A percentile compares a stretch with the other conserved stretches of the same genome.
These are phyloP conservation scores for Calamus simplicifolius DNA, from an alignment of 176 grass and related monocot species.

Conservation along the genomic window DNA sequence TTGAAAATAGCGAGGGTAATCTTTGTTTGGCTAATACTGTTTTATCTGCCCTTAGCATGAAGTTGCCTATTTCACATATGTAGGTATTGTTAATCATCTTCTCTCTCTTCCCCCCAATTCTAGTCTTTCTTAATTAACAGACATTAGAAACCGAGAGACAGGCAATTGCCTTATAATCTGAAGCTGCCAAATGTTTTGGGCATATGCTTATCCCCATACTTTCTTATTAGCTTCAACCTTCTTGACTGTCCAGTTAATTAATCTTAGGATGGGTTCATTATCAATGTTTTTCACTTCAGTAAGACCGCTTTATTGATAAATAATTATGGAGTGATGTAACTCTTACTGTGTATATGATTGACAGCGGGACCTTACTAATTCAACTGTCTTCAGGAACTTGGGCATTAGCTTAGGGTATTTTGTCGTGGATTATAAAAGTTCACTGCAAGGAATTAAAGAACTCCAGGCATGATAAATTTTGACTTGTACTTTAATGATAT, in stretches of 20 bases:
- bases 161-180: too few relatives aligned
- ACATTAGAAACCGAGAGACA: too few relatives aligned
- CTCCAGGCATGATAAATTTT: slow-evolving; percentile 38
- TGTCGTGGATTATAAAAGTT: slow-evolving; percentile 83
- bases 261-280: neutral
- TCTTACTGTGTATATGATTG: neutral
- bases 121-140: neutral
- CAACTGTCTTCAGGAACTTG: slow-evolving; percentile 92
- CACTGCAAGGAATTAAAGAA: slow-evolving; percentile 81
- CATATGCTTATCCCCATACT: neutral
- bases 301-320: neutral
- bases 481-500: too few relatives aligned
- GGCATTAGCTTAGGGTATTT: slow-evolving; percentile 83
- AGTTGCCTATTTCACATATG: slow-evolving; percentile 89
- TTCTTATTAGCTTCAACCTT: too few relatives aligned
- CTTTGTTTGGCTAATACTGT: slow-evolving; percentile 44
- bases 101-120: neutral
- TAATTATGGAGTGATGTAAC: neutral
- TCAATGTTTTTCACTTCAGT: neutral
- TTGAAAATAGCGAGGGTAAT: slow-evolving; percentile 99
- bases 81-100: slow-evolving; percentile 44
- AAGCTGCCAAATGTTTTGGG: too few relatives aligned
- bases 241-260: neutral
- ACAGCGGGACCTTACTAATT: slow-evolving; percentile 93
- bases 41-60: slow-evolving; percentile 74